These are phyloP conservation scores for Gossypium aridum DNA, from an alignment of 441 rosid genomes.

Conservation along the genomic window DNA sequence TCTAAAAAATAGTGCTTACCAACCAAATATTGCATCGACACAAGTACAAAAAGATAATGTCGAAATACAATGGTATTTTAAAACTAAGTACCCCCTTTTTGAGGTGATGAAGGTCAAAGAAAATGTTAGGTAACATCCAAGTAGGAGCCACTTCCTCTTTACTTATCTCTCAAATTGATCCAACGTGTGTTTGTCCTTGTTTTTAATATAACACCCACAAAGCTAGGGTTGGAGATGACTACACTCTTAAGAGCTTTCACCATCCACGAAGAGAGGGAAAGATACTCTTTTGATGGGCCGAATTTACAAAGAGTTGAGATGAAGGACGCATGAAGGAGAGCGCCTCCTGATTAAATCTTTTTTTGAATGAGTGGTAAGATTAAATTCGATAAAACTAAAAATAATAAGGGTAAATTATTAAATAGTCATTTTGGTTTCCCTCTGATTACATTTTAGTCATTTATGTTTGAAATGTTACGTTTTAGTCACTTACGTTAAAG, in stretches of 20 bases:
- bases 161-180: background rate
- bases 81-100: background rate
- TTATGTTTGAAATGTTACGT: too few relatives aligned
- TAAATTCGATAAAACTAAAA: too few relatives aligned
- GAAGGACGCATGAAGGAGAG: too few relatives aligned
- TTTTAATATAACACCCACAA: background rate
- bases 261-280: background rate
- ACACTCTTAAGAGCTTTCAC: background rate
- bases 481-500: too few relatives aligned
- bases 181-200: background rate
- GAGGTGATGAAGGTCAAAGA: background rate
- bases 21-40: background rate
- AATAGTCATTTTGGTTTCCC: too few relatives aligned
- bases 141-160: background rate
- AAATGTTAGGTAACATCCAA: background rate
- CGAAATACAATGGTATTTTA: background rate
- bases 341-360: too few relatives aligned
- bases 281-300: slow-evolving; percentile 4
- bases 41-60: background rate
- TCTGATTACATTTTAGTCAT: too few relatives aligned
- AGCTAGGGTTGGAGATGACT: background rate
- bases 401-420: too few relatives aligned
- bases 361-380: too few relatives aligned
- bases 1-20: slow-evolving; percentile 2
- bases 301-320: too few relatives aligned